Evolutionary conservation across 129 eudicot species (phyloP).

Genomic region (Flaveria bidentis): DNA sequence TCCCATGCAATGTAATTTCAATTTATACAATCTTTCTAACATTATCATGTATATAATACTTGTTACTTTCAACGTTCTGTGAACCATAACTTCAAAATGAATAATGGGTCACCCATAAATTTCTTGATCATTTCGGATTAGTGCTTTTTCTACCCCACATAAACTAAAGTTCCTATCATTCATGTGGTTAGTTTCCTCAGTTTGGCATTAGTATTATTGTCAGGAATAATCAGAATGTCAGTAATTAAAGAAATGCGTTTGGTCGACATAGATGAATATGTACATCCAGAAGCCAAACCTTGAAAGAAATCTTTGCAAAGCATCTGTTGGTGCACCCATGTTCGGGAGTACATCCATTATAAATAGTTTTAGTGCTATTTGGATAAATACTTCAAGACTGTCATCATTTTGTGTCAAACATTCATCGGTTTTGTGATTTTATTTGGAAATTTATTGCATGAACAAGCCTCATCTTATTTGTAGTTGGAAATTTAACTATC

Average conservation of each 20-base stretch:
- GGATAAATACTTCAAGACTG: too few relatives aligned
- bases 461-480: too few relatives aligned
- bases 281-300: neutral
- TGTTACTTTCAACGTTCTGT: constrained; percentile 35
- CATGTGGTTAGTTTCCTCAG: constrained; percentile 9
- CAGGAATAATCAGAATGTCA: constrained; percentile 9
- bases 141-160: constrained; percentile 59
- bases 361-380: too few relatives aligned
- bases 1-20: neutral
- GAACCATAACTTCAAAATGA: constrained; percentile 35
- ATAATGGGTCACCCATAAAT: constrained; percentile 29
- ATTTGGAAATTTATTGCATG: too few relatives aligned
- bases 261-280: constrained; percentile 23
- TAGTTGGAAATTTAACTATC: too few relatives aligned
- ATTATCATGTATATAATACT: constrained; percentile 22
- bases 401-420: too few relatives aligned
- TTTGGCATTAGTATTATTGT: neutral
- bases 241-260: neutral
- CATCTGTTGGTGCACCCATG: too few relatives aligned
- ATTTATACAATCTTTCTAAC: neutral
- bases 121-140: constrained; percentile 25
- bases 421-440: too few relatives aligned
- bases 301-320: too few relatives aligned
- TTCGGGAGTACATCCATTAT: too few relatives aligned
- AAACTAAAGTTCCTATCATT: constrained; percentile 25